phyloP scores from a whole-genome alignment of 164 flowering plant genomes.

The Pachysandra terminalis region DNA sequence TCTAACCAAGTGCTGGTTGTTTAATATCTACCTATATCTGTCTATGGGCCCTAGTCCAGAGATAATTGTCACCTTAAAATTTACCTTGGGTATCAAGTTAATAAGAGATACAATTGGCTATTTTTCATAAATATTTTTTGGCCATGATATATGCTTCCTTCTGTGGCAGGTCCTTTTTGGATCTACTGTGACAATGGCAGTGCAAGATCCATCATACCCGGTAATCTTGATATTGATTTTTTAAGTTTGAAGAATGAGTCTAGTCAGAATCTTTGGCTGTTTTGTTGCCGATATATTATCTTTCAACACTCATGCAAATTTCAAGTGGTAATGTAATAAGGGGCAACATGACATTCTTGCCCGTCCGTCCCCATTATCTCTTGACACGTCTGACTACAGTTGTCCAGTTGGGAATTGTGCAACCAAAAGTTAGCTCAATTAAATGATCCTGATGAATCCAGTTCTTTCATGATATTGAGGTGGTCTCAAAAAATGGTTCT shows the following conservation, averaged over 20 bases:
- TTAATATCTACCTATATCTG: not conserved
- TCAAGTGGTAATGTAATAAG: not conserved
- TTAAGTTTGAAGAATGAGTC: not conserved
- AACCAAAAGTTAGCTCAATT: not conserved
- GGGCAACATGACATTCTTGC: not conserved
- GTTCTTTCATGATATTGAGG: not conserved
- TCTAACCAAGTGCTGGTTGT: not conserved
- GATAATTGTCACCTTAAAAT: not conserved
- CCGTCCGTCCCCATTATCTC: not conserved
- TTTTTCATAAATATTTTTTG: not conserved
- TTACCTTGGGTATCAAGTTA: not conserved
- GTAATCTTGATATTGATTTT: too few relatives aligned
- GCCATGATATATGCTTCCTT: not conserved
- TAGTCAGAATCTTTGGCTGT: too few relatives aligned
- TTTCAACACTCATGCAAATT: not conserved
- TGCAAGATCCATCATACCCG: slow-evolving; percentile 97
- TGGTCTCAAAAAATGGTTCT: not conserved
- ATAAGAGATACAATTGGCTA: not conserved
- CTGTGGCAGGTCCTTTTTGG: slow-evolving; percentile 72
- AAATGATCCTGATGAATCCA: not conserved
- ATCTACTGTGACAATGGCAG: slow-evolving; percentile 74
- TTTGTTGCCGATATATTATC: too few relatives aligned
- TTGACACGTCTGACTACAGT: not conserved
- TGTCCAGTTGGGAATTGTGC: not conserved
- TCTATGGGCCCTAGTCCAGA: not conserved